Conservation (phyloP, 2,329 filamentous ascomycete genomes). For the Paecilomyces variotii region DNA sequence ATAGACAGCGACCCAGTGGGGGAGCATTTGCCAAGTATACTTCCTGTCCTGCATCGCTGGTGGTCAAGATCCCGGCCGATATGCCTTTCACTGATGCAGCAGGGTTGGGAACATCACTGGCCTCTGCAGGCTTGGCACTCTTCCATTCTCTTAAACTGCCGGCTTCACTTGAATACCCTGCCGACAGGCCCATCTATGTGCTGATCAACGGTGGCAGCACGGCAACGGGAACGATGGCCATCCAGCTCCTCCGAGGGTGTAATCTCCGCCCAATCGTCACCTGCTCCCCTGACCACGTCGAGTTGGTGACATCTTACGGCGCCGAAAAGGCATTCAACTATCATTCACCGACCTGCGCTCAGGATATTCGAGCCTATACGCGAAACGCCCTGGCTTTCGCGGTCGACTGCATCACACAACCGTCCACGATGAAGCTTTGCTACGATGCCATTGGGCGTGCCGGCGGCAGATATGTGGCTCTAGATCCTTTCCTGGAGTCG, state of each 20-base stretch:
- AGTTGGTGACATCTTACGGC: background rate
- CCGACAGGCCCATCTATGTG: background rate
- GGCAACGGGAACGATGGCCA: background rate
- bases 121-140: background rate
- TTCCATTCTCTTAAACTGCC: background rate
- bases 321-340: background rate
- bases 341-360: background rate
- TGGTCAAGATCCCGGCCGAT: background rate
- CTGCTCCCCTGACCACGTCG: background rate
- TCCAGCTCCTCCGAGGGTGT: background rate
- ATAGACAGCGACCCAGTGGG: background rate
- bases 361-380: conserved; percentile 30
- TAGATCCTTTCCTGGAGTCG: conserved; percentile 17
- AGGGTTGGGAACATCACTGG: background rate
- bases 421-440: conserved; percentile 25
- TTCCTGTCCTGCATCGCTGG: background rate
- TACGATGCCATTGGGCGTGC: conserved; percentile 23
- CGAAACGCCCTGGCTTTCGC: conserved; percentile 27
- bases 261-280: background rate
- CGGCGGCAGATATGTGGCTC: conserved; percentile 5
- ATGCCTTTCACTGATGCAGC: background rate
- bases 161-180: background rate
- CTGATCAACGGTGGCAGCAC: background rate
- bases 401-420: conserved; percentile 35
- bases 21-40: background rate